Evolutionary conservation across 1,139 yeast species (phyloP).

Genomic region (Tardiomyces blankii): DNA sequence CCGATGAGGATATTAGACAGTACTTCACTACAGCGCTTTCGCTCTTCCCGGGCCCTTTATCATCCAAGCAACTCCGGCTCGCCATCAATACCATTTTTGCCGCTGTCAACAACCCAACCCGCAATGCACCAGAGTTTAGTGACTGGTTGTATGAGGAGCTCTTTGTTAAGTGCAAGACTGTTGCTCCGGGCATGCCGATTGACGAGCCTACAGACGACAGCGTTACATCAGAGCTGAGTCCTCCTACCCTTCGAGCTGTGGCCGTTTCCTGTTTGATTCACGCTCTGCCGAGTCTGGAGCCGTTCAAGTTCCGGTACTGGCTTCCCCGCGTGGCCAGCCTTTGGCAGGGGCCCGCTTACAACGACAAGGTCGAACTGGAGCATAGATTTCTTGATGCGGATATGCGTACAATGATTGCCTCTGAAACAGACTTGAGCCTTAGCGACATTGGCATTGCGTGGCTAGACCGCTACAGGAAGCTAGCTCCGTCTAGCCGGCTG

Average conservation of each 20-base stretch:
- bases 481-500: background rate
- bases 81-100: slow-evolving; percentile 51
- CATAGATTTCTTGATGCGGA: slow-evolving; percentile 23
- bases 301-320: slow-evolving; percentile 36
- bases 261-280: slow-evolving; percentile 38
- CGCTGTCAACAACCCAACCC: slow-evolving; percentile 37
- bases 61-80: slow-evolving; percentile 45
- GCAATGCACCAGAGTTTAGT: slow-evolving; percentile 23
- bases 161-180: slow-evolving; percentile 23
- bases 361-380: slow-evolving; percentile 17
- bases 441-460: slow-evolving; percentile 53
- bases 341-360: slow-evolving; percentile 21
- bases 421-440: slow-evolving; percentile 44
- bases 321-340: slow-evolving; percentile 35
- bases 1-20: slow-evolving; percentile 5
- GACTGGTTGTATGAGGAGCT: slow-evolving; percentile 33
- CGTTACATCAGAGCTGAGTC: slow-evolving; percentile 3
- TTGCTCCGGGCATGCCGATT: slow-evolving; percentile 24
- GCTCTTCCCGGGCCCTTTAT: slow-evolving; percentile 49
- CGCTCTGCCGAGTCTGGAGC: slow-evolving; percentile 44
- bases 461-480: slow-evolving; percentile 35
- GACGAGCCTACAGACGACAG: slow-evolving; percentile 7
- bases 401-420: slow-evolving; percentile 34
- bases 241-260: slow-evolving; percentile 41
- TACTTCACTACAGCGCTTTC: slow-evolving; percentile 29